Evolutionary conservation across 192 early-diverging fungal genomes (phyloP), one percentile per base, ranked within the genome.

Genomic region (Rhizophagus sp.): DNA sequence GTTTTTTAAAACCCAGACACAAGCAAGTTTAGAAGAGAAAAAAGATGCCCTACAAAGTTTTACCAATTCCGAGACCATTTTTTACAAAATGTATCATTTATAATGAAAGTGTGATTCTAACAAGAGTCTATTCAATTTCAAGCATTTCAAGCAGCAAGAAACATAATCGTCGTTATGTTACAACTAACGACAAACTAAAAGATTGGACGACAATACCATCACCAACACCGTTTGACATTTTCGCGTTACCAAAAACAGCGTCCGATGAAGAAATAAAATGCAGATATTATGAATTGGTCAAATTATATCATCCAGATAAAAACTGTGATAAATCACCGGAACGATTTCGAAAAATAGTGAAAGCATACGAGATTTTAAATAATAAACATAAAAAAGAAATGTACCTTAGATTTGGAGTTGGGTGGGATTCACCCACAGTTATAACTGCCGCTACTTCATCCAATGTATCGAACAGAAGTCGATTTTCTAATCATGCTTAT

Each of bases 281-380:
- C 11, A 69, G 72, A 39, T 85, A 85, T 62, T 81, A 81, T 76
- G 79, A 80, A 52, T 64, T 85, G 3, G 81, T 75, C 15, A 85
- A 85, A 64, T n/a, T 47, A 47, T 52, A 78, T 52, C 84, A 85
- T 49, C 84, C 84, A 3, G 84, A 85, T 67, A 61, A n/a, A n/a
- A 39, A 41, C 50, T 24, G 64, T 24, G 63, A 81, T 11, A 72
- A 62, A 39, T 78, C 76, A 27, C 34, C 66, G 7, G 71, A 62
- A n/a, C 22, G 24, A 61, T 85, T 85, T 76, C 75, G 73, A 44
- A 68, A 82, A 75, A 52, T 85, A 13, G 63, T 70, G 9, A 63
- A 73, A 47, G 84, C 84, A 49, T 85, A 85, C 49, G 81, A 82
- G 41, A 49, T 85, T 47, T 57, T 85, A 9, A 66, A 49, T 9